Percentiles rank a stretch among this genome's conserved stretches.
phyloP scores from a whole-genome alignment of 176 grass and related monocot genomes.

The Oryza longistaminata region DNA sequence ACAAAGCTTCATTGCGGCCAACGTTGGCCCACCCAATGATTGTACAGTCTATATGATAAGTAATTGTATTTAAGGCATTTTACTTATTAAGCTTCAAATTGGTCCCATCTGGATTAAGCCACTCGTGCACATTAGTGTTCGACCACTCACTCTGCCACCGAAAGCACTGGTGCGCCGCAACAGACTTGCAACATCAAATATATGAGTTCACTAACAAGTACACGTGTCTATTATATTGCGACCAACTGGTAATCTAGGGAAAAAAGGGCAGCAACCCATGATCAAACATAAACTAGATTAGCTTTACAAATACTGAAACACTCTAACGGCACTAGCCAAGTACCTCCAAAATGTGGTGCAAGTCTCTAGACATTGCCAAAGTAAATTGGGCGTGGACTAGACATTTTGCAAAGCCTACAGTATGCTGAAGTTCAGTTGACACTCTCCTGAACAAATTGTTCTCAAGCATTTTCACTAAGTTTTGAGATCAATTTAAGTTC shows the following conservation, averaged over 20 bases:
- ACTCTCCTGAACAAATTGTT: neutral
- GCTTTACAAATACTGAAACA: constrained; percentile 1
- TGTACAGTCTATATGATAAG: too few relatives aligned
- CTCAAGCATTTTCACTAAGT: constrained; percentile 25
- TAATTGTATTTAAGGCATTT: too few relatives aligned
- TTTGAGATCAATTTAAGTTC: neutral
- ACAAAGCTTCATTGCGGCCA: neutral
- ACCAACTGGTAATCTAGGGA: neutral
- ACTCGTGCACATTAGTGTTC: neutral
- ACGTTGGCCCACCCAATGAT: neutral
- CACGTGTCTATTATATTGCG: neutral
- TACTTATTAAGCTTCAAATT: neutral
- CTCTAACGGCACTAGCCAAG: neutral
- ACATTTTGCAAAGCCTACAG: constrained; percentile 2
- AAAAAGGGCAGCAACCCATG: neutral
- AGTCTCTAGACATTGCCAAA: neutral
- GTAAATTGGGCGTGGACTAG: neutral
- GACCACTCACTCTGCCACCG: neutral
- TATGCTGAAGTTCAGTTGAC: constrained; percentile 3
- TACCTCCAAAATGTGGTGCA: neutral
- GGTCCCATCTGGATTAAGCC: neutral
- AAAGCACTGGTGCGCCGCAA: neutral
- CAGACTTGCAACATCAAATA: neutral
- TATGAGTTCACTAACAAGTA: neutral
- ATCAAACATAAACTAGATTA: constrained; percentile 5